Base-by-base conservation (phyloP, 306 rosid species). In the Elaeagnus macrophylla region DNA sequence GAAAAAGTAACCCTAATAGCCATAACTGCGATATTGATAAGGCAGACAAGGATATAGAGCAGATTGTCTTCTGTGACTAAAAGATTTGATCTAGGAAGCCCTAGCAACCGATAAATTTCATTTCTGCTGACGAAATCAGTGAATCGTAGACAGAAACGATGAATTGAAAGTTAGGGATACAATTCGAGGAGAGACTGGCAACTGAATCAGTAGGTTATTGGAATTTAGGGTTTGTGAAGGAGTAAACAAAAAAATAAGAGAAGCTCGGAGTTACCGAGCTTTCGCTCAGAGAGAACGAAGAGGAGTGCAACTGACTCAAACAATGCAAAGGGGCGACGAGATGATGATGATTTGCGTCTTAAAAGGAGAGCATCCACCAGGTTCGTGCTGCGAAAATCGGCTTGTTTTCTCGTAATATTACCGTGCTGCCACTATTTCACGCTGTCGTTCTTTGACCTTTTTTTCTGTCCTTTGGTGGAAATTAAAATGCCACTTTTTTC, bases 1-100 rank as follows among this genome's bases (percentile, higher is more conserved):
- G 75, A 58, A 15, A 84, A 57, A 48, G 99, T 84, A 9, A 84
- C 83, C 0, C 95, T 85, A 15, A 87, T 69, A 44, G 99, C 95
- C 99, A 91, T 91, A 8, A 59, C 7, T 10, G 42, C 12, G 17
- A 86, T 62, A 37, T 65, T 53, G 68, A 80, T 36, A 16, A 75
- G 55, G 17, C 13, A 35, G 20, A 46, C 10, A 59, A 76, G 52
- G 69, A 60, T 3, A 11, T 60, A 79, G 72, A 75, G 64, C 77
- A 86, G 71, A 9, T 77, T 69, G 72, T 15, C 59, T 37, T 67
- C 52, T 70, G 57, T 16, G 69, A 60, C 15, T 19, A 48, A 50
- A 44, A 60, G 51, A 14, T 37, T 67, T 0, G 62, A 67, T 41
- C 53, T 39, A 39, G 45, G 53, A 67, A 69, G 62, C 67, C 81